These are phyloP conservation scores for Ceratobasidium papillatum DNA, from an alignment of 1,284 basidiomycete species.

Conservation along the genomic window DNA sequence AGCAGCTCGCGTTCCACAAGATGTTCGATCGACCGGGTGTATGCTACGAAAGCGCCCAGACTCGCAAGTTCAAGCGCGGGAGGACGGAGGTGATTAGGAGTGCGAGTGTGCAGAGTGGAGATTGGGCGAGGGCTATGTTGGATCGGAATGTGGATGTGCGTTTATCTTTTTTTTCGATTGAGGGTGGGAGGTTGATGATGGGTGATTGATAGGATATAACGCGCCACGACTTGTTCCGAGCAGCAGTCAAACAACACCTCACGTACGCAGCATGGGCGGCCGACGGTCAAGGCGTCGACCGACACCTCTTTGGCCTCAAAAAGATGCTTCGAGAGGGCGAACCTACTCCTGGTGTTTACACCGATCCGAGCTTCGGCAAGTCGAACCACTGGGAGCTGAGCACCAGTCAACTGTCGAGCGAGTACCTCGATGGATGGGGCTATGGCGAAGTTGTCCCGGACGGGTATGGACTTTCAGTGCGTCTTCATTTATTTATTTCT, in stretches of 20 bases:
- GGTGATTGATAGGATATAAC: constrained; percentile 60
- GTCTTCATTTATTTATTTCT: neutral
- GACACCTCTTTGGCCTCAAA: constrained; percentile 95
- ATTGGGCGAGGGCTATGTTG: constrained; percentile 90
- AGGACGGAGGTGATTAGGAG: constrained; percentile 95
- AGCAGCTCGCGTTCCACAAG: constrained; percentile 95
- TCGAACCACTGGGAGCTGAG: constrained; percentile 92
- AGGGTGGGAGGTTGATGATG: constrained; percentile 6
- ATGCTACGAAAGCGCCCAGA: constrained; percentile 95
- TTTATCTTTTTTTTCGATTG: constrained; percentile 47
- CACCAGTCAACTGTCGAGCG: constrained; percentile 87
- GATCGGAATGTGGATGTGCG: constrained; percentile 64
- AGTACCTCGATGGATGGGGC: constrained; percentile 93
- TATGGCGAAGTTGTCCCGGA: constrained; percentile 96
- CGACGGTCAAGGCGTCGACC: constrained; percentile 93
- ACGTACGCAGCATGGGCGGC: constrained; percentile 91
- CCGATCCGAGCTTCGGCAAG: constrained; percentile 74
- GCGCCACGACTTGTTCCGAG: constrained; percentile 76
- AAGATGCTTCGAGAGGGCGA: constrained; percentile 82
- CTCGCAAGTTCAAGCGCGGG: constrained; percentile 89
- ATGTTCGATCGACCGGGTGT: constrained; percentile 80
- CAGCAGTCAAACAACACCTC: constrained; percentile 83
- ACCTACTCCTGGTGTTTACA: constrained; percentile 76
- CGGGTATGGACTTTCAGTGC: constrained; percentile 84
- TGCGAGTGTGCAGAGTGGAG: constrained; percentile 83